Evolutionary conservation across 2,329 filamentous ascomycete species (phyloP), one percentile per base, ranked within the genome.

Genomic region (Sporothrix humicola): DNA sequence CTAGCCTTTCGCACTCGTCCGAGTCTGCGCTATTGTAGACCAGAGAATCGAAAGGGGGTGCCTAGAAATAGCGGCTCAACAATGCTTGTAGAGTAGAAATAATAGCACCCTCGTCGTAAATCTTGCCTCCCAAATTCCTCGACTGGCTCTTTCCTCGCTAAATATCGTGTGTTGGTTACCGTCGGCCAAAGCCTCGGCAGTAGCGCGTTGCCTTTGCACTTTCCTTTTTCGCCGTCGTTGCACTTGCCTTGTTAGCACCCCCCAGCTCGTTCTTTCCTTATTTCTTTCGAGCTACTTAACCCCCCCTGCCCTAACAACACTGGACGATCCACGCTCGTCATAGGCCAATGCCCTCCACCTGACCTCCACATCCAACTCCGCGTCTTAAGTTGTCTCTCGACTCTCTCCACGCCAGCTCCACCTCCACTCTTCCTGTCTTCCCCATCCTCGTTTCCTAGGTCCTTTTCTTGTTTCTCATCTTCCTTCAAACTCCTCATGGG

Each of bases 161-260:
- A 37, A 37, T 37, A 37, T 37, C 31, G 31, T 37, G 31, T 37
- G 31, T 37, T 37, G 31, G 31, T 6, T 37, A 37, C 31, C 31
- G 31, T 37, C 31, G n/a, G 42, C n/a, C 42, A 48, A 70, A 68
- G 50, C 73, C 74, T 74, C 73, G 74, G 74, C 58, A 73, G 73
- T 75, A 72, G 71, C 71, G 74, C 59, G 23, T 15, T 13, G 9
- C 15, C 63, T 31, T 37, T 37, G 52, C 31, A 31, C 61, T 23
- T 58, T 54, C 63, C 48, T 48, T 65, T 13, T 7, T n/a, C 15
- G 9, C 26, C 42, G 15, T 8, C 17, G n/a, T 26, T 61, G 56
- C 23, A 37, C 26, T 37, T 59, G 20, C 56, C 56, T 37, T 20
- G 17, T 44, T 65, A 44, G 59, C 20, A 15, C 6, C 15, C n/a